Base-by-base conservation (phyloP, 1,284 basidiomycete species). In the Phenoliferia sp. region DNA sequence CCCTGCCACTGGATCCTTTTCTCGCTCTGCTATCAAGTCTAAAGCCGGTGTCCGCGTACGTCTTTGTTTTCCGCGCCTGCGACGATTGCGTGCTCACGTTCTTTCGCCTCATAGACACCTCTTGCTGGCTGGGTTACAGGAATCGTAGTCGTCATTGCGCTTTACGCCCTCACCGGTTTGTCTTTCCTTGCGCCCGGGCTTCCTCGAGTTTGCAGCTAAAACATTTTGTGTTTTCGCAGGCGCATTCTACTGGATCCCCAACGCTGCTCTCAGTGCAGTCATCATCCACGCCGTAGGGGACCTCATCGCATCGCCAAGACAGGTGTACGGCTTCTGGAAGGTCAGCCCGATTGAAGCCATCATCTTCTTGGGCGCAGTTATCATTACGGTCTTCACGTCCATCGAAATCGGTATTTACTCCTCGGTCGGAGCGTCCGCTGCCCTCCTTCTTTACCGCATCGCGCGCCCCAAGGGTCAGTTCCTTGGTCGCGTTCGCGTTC, bases 1-100 rank as follows among this genome's bases (percentile, higher is more conserved):
- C 79, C 94, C 95, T 9, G 93, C 95, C 0, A 98, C 95, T 19
- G 96, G 95, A 17, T 98, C 94, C 0, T 99, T 99, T 85, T 97
- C 94, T 48, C 91, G 95, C 39, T 92, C 94, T 6, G 95, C 95
- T 0, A 84, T 99, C 79, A 94, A 97, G 81, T 89, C 91, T 62
- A 98, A 97, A 82, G 94, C 92, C 0, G 96, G 95, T 67, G 95
- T 98, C 28, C 88, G 95, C n/a, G n/a, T n/a, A 69, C n/a, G n/a
- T n/a, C n/a, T n/a, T n/a, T n/a, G n/a, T n/a, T n/a, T n/a, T n/a
- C n/a, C n/a, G n/a, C n/a, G n/a, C n/a, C n/a, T n/a, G n/a, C n/a
- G n/a, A n/a, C n/a, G n/a, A n/a, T n/a, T n/a, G n/a, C n/a, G n/a
- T n/a, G n/a, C n/a, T n/a, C n/a, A n/a, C n/a, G n/a, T n/a, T n/a